Evolutionary conservation across 1,284 basidiomycete species (phyloP).

Genomic region (Malassezia furfur): DNA sequence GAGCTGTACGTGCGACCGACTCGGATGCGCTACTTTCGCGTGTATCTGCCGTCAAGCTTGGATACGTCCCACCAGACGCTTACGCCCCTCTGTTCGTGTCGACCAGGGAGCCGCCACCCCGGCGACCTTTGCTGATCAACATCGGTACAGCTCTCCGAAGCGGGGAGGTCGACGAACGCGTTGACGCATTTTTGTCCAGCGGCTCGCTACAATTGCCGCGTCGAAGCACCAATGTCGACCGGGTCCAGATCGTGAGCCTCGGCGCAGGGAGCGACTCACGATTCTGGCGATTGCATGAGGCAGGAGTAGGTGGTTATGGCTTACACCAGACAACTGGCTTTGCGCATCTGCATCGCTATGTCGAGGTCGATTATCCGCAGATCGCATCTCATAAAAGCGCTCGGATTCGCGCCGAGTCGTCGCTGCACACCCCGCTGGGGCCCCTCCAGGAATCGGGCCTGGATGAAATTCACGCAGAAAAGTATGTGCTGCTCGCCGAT

Average conservation of each 20-base stretch:
- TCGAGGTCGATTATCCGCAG: slow-evolving; percentile 84
- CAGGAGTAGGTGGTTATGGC: background rate
- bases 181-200: slow-evolving; percentile 60
- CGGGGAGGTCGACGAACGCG: slow-evolving; percentile 66
- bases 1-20: slow-evolving; percentile 20
- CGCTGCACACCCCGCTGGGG: background rate
- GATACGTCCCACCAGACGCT: slow-evolving; percentile 16
- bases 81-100: background rate
- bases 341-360: slow-evolving; percentile 54
- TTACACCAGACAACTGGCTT: slow-evolving; percentile 48
- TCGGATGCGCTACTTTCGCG: slow-evolving; percentile 20
- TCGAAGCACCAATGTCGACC: slow-evolving; percentile 43
- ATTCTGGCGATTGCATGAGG: slow-evolving; percentile 74
- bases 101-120: slow-evolving; percentile 53
- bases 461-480: slow-evolving; percentile 13
- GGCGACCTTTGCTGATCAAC: slow-evolving; percentile 73
- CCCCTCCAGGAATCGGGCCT: background rate
- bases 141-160: slow-evolving; percentile 83
- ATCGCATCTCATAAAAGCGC: slow-evolving; percentile 73
- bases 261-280: slow-evolving; percentile 87
- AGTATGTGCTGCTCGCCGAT: slow-evolving; percentile 20
- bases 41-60: slow-evolving; percentile 16
- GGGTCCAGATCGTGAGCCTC: slow-evolving; percentile 72
- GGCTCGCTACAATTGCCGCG: background rate
- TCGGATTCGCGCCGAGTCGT: slow-evolving; percentile 54